phyloP scores from a whole-genome alignment of 495 filamentous ascomycete species.

The Chaetomidium leptoderma region DNA sequence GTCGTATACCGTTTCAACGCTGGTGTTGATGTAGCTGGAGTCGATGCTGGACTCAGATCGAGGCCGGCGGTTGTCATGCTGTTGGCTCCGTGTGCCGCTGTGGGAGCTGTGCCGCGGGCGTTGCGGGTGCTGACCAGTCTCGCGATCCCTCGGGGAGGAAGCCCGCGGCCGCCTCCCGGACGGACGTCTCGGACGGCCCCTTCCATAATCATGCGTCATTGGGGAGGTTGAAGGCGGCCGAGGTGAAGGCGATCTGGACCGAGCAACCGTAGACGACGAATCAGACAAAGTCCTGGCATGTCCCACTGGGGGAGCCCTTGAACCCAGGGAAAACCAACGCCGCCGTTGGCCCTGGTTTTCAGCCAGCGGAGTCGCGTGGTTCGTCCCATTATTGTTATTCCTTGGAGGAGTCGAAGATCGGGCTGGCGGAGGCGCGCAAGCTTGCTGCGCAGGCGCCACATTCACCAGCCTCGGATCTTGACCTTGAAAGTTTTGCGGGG shows the following conservation, averaged over 20 bases:
- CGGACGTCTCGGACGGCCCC: background rate
- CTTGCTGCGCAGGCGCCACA: background rate
- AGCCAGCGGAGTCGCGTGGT: background rate
- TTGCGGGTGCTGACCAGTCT: background rate
- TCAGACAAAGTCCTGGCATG: conserved; percentile 8
- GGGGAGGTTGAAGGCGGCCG: background rate
- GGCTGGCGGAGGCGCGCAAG: background rate
- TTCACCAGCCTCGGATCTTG: background rate
- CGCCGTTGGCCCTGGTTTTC: background rate
- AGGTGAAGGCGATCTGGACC: background rate
- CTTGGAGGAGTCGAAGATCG: background rate
- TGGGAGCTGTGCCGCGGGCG: background rate
- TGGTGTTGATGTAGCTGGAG: background rate
- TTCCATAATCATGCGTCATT: background rate
- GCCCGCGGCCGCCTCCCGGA: background rate
- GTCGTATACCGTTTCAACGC: background rate
- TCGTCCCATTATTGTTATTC: too few species aligned
- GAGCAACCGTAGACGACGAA: background rate
- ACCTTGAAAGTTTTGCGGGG: background rate
- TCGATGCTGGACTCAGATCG: background rate
- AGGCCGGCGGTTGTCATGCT: background rate
- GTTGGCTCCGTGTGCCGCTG: background rate
- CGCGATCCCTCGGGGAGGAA: background rate
- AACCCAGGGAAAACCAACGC: conserved; percentile 1
- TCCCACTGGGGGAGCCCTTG: background rate